Evolutionary conservation across 805 yeast species (phyloP).

Genomic region (Candida sithepensis): DNA sequence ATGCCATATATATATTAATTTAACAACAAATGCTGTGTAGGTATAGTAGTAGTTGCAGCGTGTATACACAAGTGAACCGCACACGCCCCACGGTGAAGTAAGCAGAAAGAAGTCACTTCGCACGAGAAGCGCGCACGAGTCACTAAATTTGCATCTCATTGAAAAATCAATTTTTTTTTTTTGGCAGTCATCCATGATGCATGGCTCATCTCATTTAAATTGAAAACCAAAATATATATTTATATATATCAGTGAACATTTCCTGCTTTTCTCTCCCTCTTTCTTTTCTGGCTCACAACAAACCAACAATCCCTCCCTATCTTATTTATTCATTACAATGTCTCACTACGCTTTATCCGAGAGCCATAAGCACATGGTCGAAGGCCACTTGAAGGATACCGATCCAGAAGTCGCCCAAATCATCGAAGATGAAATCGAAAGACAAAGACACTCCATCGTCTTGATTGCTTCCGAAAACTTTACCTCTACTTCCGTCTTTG

Average conservation of each 20-base stretch:
- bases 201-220: too few species aligned
- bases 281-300: background rate
- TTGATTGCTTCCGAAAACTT: slow-evolving; percentile 95
- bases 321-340: slow-evolving; percentile 4
- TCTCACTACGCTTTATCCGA: slow-evolving; percentile 61
- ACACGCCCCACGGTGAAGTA: too few species aligned
- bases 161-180: background rate
- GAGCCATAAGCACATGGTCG: slow-evolving; percentile 61
- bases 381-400: slow-evolving; percentile 56
- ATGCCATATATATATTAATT: slow-evolving; percentile 3
- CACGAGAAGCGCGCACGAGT: background rate
- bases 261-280: background rate
- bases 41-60: too few species aligned
- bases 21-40: background rate
- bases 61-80: too few species aligned
- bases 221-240: too few species aligned
- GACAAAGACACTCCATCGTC: slow-evolving; percentile 90
- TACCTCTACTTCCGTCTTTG: slow-evolving; percentile 93
- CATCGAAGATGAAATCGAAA: slow-evolving; percentile 69
- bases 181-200: background rate
- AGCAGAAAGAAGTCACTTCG: background rate
- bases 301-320: background rate
- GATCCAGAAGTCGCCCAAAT: slow-evolving; percentile 79
- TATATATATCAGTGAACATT: background rate
- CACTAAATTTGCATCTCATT: background rate